These are phyloP conservation scores for Penicillium angulare DNA, from an alignment of 495 filamentous ascomycete species.

Conservation along the genomic window DNA sequence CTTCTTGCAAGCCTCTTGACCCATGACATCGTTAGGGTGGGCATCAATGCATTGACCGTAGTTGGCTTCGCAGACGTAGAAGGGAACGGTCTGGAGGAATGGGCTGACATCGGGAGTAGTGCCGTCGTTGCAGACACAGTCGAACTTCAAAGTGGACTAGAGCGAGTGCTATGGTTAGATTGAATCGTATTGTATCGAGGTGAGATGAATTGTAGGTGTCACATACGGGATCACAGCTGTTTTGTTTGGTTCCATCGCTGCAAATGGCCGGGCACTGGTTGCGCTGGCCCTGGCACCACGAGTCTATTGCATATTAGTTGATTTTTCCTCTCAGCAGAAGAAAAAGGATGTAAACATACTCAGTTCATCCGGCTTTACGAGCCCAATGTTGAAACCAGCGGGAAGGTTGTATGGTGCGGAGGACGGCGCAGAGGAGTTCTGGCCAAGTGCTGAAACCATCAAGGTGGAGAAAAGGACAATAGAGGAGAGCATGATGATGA, in stretches of 20 bases:
- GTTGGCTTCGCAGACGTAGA: conserved; percentile 52
- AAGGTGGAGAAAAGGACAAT: conserved; percentile 35
- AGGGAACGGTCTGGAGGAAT: conserved; percentile 57
- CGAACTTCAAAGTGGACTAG: conserved; percentile 51
- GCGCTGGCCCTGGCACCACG: conserved; percentile 46
- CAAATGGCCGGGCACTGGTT: conserved; percentile 50
- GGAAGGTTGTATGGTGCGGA: conserved; percentile 34
- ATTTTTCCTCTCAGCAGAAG: background rate
- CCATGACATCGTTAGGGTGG: conserved; percentile 43
- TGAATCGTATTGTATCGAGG: no score
- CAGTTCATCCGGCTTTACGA: conserved; percentile 24
- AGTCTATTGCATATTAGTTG: conserved; percentile 19
- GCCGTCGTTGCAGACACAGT: conserved; percentile 55
- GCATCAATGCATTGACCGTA: conserved; percentile 49
- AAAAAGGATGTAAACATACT: conserved; percentile 21
- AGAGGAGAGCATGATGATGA: conserved; percentile 33
- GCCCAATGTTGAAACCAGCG: conserved; percentile 36
- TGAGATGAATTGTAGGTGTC: no score
- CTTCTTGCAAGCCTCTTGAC: conserved; percentile 45
- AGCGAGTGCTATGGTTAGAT: no score
- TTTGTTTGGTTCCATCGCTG: conserved; percentile 36
- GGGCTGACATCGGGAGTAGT: conserved; percentile 48
- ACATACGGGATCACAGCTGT: conserved; percentile 46
- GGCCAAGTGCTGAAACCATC: conserved; percentile 25
- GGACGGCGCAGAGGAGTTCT: conserved; percentile 23